A percentile compares a stretch with the other conserved stretches of the same genome.
phyloP scores from a whole-genome alignment of 805 yeast species.

The Wickerhamiella kazuoi region DNA sequence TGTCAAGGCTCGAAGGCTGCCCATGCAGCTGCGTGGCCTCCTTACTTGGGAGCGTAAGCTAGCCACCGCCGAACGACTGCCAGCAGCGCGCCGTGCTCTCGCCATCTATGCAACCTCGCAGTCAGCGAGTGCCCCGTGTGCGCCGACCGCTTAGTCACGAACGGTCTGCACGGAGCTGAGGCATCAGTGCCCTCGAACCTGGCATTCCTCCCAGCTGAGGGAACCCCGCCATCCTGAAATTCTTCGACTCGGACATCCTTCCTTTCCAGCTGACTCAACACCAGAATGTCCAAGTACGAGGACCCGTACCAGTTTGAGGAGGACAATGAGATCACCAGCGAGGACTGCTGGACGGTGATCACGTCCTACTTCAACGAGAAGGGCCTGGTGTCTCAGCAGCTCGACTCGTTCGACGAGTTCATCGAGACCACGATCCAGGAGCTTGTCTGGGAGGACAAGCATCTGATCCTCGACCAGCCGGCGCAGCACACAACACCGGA shows the following conservation, averaged over 20 bases:
- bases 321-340: slow-evolving; percentile 67
- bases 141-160: too few species aligned
- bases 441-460: slow-evolving; percentile 87
- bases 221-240: too few species aligned
- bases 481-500: slow-evolving; percentile 90
- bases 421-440: slow-evolving; percentile 94
- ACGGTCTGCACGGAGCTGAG: too few species aligned
- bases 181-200: too few species aligned
- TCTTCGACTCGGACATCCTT: neutral
- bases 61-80: too few species aligned
- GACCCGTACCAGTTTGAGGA: slow-evolving; percentile 43
- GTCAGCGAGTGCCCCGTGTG: too few species aligned
- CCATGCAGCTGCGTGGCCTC: too few species aligned
- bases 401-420: slow-evolving; percentile 96
- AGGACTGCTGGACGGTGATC: slow-evolving; percentile 98
- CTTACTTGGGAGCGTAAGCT: too few species aligned
- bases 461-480: slow-evolving; percentile 87
- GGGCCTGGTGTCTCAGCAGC: slow-evolving; percentile 93
- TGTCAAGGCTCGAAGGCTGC: too few species aligned
- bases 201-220: too few species aligned
- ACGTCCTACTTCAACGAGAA: slow-evolving; percentile 90
- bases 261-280: neutral
- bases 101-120: too few species aligned
- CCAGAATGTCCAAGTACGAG: slow-evolving; percentile 1
- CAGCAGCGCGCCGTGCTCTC: too few species aligned